Percentiles rank a stretch among this genome's conserved stretches.
Conservation (phyloP, 306 rosid species). For the Nissolia schottii region DNA sequence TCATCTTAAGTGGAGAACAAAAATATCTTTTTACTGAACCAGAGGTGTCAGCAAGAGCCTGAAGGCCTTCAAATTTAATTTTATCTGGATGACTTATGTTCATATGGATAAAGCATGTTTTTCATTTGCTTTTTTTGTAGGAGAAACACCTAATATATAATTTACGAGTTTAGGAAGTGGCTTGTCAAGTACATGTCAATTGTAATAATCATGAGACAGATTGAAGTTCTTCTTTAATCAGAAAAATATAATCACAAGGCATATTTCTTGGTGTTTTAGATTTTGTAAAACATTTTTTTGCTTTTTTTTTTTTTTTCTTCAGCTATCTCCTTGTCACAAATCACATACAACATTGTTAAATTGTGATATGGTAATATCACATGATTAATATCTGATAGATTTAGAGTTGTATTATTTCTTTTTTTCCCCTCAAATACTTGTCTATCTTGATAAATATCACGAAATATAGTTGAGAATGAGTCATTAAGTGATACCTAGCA, state of each 20-base stretch:
- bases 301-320: neutral
- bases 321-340: neutral
- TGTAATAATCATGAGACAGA: neutral
- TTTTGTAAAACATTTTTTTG: neutral
- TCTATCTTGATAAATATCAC: neutral
- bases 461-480: neutral
- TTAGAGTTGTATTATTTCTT: neutral
- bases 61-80: constrained; percentile 1
- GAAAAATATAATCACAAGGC: too few species aligned
- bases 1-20: neutral
- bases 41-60: neutral
- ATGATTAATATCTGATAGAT: neutral
- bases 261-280: neutral
- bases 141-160: neutral
- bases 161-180: neutral
- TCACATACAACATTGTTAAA: neutral
- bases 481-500: neutral
- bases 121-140: neutral
- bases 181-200: neutral
- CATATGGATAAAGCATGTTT: neutral
- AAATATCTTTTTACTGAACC: neutral
- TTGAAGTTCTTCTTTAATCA: too few species aligned
- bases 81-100: neutral
- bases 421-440: neutral
- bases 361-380: neutral